Percentiles rank a stretch among this genome's conserved stretches.
These are phyloP conservation scores for Nemania serpens DNA, from an alignment of 2,329 filamentous ascomycete genomes.

Conservation along the genomic window DNA sequence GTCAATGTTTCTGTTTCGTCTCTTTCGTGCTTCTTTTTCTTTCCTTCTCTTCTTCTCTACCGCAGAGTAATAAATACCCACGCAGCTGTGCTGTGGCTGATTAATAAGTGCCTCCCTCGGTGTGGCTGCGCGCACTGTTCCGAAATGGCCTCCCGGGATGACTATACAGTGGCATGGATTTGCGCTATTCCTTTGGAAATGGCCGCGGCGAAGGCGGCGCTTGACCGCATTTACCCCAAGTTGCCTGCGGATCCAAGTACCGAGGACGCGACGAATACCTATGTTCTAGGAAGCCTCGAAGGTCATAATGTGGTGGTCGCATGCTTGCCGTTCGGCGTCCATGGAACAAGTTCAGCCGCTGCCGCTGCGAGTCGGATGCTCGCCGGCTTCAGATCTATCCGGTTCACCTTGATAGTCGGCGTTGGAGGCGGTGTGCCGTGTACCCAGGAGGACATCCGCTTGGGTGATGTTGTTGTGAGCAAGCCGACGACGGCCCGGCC, in stretches of 20 bases:
- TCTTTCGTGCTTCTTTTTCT: no score
- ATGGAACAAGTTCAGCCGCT: not conserved
- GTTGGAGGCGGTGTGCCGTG: conserved; percentile 6
- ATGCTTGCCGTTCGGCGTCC: not conserved
- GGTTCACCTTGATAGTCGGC: conserved; percentile 8
- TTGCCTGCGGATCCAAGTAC: not conserved
- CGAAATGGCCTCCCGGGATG: not conserved
- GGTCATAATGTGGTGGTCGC: conserved; percentile 2
- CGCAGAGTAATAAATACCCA: no score
- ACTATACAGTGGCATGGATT: conserved; percentile 3
- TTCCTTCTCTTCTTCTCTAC: no score
- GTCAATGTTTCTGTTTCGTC: no score
- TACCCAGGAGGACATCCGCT: conserved; percentile 7
- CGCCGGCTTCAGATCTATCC: conserved; percentile 2
- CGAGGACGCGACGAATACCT: not conserved
- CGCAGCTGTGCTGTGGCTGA: no score
- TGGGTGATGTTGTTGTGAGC: conserved; percentile 18
- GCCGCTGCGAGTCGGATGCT: not conserved
- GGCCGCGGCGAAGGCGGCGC: not conserved
- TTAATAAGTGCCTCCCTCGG: no score
- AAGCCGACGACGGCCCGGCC: not conserved
- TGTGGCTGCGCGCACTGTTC: no score
- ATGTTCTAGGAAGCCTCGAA: not conserved
- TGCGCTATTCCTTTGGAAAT: conserved; percentile 7
- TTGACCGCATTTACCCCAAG: conserved; percentile 11